Conservation (phyloP, 2,329 filamentous ascomycete species). For the Thielaviopsis populi region DNA sequence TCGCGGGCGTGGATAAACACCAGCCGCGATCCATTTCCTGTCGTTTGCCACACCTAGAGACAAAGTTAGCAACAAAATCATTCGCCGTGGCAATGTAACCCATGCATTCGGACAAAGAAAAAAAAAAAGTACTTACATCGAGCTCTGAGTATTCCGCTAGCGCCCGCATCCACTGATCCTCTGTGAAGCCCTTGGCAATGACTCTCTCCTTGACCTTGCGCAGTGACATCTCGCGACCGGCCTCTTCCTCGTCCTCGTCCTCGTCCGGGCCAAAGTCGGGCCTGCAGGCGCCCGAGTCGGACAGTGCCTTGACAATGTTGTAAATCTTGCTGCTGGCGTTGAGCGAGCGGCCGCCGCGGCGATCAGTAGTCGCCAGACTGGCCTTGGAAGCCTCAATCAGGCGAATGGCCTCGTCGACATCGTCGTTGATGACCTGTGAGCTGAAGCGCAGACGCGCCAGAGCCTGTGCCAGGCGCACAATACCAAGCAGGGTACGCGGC, state of each 20-base stretch:
- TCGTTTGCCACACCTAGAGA: conserved; percentile 60
- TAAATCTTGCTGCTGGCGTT: conserved; percentile 85
- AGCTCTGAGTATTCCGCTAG: conserved; percentile 79
- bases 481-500: conserved; percentile 79
- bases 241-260: conserved; percentile 38
- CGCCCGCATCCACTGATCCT: conserved; percentile 75
- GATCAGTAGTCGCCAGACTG: conserved; percentile 51
- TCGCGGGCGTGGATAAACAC: conserved; percentile 52
- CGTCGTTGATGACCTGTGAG: conserved; percentile 69
- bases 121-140: conserved; percentile 54
- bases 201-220: conserved; percentile 81
- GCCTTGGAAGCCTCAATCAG: conserved; percentile 90
- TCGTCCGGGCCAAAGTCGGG: conserved; percentile 65
- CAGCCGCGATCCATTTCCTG: conserved; percentile 52
- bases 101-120: background rate
- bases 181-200: conserved; percentile 89
- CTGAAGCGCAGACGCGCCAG: conserved; percentile 84
- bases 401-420: conserved; percentile 88
- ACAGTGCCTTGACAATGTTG: conserved; percentile 78
- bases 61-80: conserved; percentile 26
- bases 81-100: background rate
- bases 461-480: conserved; percentile 85
- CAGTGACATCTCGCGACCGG: conserved; percentile 60
- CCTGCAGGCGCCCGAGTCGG: conserved; percentile 72
- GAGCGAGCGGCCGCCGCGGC: conserved; percentile 52